Evolutionary conservation across 1,139 yeast genomes (phyloP).

Genomic region (Lodderomyces margitis): DNA sequence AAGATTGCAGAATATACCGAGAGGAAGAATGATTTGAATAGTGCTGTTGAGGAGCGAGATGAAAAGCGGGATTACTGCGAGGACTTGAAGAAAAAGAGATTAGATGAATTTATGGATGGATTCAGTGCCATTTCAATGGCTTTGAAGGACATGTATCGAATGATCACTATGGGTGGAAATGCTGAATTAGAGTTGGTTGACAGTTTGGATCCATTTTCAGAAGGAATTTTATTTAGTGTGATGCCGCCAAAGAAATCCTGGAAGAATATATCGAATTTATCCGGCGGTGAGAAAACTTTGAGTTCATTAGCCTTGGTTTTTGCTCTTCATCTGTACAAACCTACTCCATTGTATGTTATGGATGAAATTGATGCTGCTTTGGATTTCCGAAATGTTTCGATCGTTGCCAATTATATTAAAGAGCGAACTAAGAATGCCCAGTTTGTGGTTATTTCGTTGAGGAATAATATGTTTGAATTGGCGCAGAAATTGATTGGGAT

Average conservation of each 20-base stretch:
- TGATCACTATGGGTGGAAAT: constrained; percentile 99
- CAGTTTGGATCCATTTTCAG: constrained; percentile 95
- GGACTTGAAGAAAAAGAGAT: constrained; percentile 67
- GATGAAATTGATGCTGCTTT: constrained; percentile 99
- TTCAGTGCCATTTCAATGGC: constrained; percentile 84
- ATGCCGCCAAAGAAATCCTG: constrained; percentile 99
- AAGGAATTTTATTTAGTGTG: constrained; percentile 93
- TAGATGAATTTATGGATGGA: constrained; percentile 92
- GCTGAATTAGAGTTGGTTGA: constrained; percentile 97
- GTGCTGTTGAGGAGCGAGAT: constrained; percentile 68
- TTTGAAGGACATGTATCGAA: constrained; percentile 93
- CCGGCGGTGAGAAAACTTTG: constrained; percentile 97
- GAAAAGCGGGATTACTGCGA: constrained; percentile 61
- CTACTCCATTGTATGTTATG: constrained; percentile 98
- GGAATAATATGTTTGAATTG: constrained; percentile 97
- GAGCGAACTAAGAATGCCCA: constrained; percentile 96
- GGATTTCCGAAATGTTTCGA: constrained; percentile 94
- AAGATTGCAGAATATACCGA: constrained; percentile 63
- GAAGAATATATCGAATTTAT: constrained; percentile 90
- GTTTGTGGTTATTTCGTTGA: constrained; percentile 88
- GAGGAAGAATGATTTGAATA: constrained; percentile 65
- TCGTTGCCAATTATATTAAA: constrained; percentile 94
- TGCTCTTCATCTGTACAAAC: constrained; percentile 94
- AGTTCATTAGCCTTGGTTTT: constrained; percentile 94
- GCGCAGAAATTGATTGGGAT: constrained; percentile 94